phyloP scores from a whole-genome alignment of 805 yeast species.

The Wickerhamiella alocasiicola region DNA sequence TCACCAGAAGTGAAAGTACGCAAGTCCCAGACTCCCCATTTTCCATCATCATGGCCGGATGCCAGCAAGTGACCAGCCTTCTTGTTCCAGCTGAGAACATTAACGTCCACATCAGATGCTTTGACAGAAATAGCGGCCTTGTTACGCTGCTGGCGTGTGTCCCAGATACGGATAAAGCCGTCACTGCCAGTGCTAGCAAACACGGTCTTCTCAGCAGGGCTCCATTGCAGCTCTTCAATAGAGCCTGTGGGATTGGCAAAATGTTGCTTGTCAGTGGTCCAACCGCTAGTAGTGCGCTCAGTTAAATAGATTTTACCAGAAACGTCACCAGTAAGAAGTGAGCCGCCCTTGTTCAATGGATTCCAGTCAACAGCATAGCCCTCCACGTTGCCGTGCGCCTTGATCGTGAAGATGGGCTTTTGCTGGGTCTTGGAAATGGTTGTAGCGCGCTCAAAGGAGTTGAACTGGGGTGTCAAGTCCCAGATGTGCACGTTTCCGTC shows the following conservation, averaged over 20 bases:
- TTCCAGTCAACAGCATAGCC: constrained; percentile 98
- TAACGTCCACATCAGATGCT: constrained; percentile 76
- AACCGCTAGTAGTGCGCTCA: constrained; percentile 54
- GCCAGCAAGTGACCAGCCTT: constrained; percentile 80
- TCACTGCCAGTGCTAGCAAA: constrained; percentile 93
- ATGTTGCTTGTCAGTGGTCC: constrained; percentile 80
- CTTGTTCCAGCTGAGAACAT: constrained; percentile 91
- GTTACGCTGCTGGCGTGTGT: constrained; percentile 83
- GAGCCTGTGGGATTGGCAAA: constrained; percentile 49
- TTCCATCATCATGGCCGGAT: constrained; percentile 93
- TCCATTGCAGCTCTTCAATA: constrained; percentile 95
- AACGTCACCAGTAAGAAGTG: constrained; percentile 78
- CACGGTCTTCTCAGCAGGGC: constrained; percentile 79
- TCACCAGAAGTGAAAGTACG: constrained; percentile 58
- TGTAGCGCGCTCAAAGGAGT: constrained; percentile 84
- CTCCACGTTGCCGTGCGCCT: constrained; percentile 85
- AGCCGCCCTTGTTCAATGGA: constrained; percentile 66
- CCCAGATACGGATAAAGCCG: constrained; percentile 91
- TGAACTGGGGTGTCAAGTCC: constrained; percentile 67
- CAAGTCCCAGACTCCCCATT: constrained; percentile 97
- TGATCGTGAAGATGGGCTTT: constrained; percentile 71
- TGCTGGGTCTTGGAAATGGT: constrained; percentile 65
- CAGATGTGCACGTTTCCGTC: constrained; percentile 79
- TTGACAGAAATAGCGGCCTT: constrained; percentile 75
- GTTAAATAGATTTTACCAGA: constrained; percentile 75